Evolutionary conservation across 177 flowering plant genomes (phyloP), one percentile per base, ranked within the genome.

Genomic region (Tripterygium wilfordii): DNA sequence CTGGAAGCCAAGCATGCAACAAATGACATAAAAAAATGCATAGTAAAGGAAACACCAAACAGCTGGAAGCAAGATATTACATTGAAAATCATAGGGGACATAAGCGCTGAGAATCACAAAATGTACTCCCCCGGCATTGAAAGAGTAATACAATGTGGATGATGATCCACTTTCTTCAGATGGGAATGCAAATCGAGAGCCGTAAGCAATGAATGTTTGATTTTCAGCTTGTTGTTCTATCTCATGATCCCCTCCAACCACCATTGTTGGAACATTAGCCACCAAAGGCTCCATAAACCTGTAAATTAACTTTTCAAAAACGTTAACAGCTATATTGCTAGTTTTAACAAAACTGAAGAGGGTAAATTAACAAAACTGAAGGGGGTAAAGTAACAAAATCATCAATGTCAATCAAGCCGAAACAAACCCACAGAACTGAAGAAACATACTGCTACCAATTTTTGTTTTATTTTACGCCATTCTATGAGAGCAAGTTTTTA

Each of bases 241-340:
- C 52, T 92, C 97, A 60, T 92, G 99, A 65, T 92, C 83, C 50
- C 99, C 99, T 66, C 81, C 96, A 30, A 86, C 69, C 53, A 86
- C 88, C 99, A 92, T 92, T 16, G 78, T 76, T 42, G 99, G 97
- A 63, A 89, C 79, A 72, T 68, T 78, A n/a, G 99, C 85, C 12
- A 81, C 46, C 47, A 92, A 44, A 58, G 72, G 71, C 67, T 92
- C 75, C 99, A 92, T 92, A 60, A 58, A 89, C 72, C 98, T 92
- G 78, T 49, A 10, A 61, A 12, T 10, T 45, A 27, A 22, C 13
- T 27, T 13, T 5, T 14, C 28, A 3, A 13, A 14, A 3, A 10
- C 12, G n/a, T n/a, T n/a, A n/a, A n/a, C n/a, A n/a, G n/a, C n/a
- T n/a, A n/a, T n/a, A n/a, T n/a, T n/a, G n/a, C n/a, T n/a, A n/a